These are phyloP conservation scores for Schizophyllum amplum DNA, from an alignment of 1,284 basidiomycete species.

Conservation along the genomic window DNA sequence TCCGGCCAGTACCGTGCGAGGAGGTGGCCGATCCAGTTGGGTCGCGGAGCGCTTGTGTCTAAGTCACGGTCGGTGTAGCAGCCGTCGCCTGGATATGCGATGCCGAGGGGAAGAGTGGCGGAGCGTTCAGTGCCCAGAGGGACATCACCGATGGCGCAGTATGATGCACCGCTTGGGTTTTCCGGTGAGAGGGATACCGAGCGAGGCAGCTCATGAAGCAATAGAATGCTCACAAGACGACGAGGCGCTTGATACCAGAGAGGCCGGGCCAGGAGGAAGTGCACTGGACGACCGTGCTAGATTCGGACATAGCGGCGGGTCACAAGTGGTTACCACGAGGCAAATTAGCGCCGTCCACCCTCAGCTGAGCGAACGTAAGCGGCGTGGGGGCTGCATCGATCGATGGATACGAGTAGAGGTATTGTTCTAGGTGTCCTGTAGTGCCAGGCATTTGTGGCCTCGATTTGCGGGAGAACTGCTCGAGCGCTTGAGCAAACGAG, in stretches of 20 bases:
- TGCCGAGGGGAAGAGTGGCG: background rate
- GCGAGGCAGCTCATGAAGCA: too few relatives aligned
- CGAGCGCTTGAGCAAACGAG: too few relatives aligned
- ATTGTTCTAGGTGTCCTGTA: too few relatives aligned
- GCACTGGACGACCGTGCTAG: background rate
- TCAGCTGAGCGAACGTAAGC: too few relatives aligned
- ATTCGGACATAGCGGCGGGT: background rate
- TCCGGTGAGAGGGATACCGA: background rate
- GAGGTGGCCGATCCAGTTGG: constrained; percentile 14
- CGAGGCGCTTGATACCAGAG: background rate
- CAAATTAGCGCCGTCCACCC: background rate
- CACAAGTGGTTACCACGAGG: background rate
- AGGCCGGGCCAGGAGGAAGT: background rate
- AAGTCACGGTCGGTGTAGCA: background rate
- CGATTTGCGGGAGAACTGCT: too few relatives aligned
- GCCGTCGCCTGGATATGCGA: background rate
- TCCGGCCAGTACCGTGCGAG: constrained; percentile 9
- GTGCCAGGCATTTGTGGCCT: too few relatives aligned
- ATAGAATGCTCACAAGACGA: background rate
- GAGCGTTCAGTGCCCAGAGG: background rate
- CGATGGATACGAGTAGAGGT: too few relatives aligned
- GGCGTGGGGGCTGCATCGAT: too few relatives aligned
- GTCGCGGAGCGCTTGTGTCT: background rate
- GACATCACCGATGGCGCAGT: background rate
- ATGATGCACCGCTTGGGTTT: background rate